These are phyloP conservation scores for Penicillium desertorum DNA, from an alignment of 495 filamentous ascomycete species.

Conservation along the genomic window DNA sequence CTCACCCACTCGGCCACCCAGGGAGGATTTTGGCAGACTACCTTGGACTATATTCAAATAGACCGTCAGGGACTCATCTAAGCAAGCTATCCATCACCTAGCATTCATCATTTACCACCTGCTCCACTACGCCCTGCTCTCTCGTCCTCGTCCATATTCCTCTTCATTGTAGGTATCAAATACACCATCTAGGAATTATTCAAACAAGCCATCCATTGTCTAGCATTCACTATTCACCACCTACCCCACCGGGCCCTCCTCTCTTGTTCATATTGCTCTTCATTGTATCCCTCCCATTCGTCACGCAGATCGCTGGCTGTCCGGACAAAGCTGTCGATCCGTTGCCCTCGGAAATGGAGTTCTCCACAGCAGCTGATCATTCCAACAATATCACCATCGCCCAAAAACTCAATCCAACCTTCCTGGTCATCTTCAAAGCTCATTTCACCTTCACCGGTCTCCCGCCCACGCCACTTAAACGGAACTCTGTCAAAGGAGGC, in stretches of 20 bases:
- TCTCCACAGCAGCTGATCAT: not conserved
- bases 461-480: not conserved
- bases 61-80: not conserved
- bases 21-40: not conserved
- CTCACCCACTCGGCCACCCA: constrained; percentile 1
- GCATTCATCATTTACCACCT: not conserved
- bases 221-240: too few relatives aligned
- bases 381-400: not conserved
- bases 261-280: not conserved
- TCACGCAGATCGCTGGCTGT: not conserved
- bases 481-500: not conserved
- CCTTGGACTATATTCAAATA: not conserved
- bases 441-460: not conserved
- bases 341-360: not conserved
- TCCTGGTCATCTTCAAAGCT: not conserved
- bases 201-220: too few relatives aligned
- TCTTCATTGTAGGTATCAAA: not conserved
- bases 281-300: constrained; percentile 2
- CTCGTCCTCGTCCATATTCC: not conserved
- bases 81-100: too few relatives aligned
- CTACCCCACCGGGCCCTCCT: not conserved
- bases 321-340: not conserved
- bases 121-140: too few relatives aligned
- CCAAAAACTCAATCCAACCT: constrained; percentile 2
- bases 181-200: too few relatives aligned